Evolutionary conservation across 2,329 filamentous ascomycete genomes (phyloP).

Genomic region (Nemania serpens): DNA sequence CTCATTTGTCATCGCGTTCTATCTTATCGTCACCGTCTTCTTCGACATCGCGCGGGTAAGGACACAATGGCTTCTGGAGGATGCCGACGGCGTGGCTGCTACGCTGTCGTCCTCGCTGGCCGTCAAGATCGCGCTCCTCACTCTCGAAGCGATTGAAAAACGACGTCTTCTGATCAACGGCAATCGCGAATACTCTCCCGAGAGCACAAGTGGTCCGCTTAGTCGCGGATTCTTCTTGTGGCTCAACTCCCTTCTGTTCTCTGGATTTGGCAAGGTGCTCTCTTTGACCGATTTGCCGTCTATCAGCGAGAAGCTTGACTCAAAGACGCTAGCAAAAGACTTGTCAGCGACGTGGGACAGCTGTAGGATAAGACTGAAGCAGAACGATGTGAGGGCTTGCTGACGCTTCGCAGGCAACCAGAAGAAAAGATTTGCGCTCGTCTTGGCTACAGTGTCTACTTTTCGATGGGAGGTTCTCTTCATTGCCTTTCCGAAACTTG

Average conservation of each 20-base stretch:
- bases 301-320: conserved; percentile 23
- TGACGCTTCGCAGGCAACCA: conserved; percentile 15
- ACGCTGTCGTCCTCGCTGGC: conserved; percentile 12
- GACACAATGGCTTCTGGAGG: conserved; percentile 16
- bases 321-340: neutral
- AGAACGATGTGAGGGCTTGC: neutral
- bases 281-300: conserved; percentile 13
- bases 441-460: conserved; percentile 11
- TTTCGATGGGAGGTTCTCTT: conserved; percentile 13
- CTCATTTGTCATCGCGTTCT: conserved; percentile 17
- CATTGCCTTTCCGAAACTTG: conserved; percentile 13
- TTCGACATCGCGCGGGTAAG: conserved; percentile 13
- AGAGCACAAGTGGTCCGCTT: conserved; percentile 17
- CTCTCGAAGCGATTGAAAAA: conserved; percentile 14
- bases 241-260: conserved; percentile 17
- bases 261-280: conserved; percentile 18
- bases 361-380: neutral
- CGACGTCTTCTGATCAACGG: neutral
- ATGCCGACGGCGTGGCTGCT: conserved; percentile 6
- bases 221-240: conserved; percentile 21
- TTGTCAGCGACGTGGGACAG: conserved; percentile 11
- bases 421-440: conserved; percentile 8
- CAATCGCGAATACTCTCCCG: conserved; percentile 8
- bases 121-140: conserved; percentile 12
- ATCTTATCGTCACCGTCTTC: conserved; percentile 6